Evolutionary conservation across 768 basidiomycete species (phyloP), one percentile per base, ranked within the genome.

Genomic region (Polyporus arcularius): DNA sequence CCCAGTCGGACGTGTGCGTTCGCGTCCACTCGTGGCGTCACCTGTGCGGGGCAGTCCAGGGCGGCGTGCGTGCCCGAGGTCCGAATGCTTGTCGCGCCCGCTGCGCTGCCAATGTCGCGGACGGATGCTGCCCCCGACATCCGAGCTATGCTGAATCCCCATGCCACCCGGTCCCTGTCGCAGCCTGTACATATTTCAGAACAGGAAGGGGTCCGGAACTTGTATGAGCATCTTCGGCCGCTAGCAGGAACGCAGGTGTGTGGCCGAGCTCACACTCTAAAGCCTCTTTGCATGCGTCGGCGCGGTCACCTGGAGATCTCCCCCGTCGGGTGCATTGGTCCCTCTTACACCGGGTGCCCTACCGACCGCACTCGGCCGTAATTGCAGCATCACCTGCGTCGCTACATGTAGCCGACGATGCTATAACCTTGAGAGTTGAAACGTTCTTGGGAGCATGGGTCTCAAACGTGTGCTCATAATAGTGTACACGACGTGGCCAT

Each of bases 401-500:
- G 9, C 15, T 31, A 16, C 14, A 38, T 43, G 41, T 11, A 16
- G n/a, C 28, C 52, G 53, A 60, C 58, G 46, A 54, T 53, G 47
- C 38, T 53, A 48, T 28, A 30, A 48, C 9, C 11, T 48, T 48
- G 26, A 48, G 30, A 48, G 26, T 48, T 48, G 26, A 31, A 48
- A 48, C 46, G 21, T 48, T 48, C 26, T 12, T 48, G 21, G 46
- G 46, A 26, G 21, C n/a, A 9, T 10, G 4, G 30, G 59, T 5
- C 41, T 55, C 46, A 53, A 60, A 60, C 59, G 59, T 60, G 59
- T 60, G 43, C 46, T 9, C 38, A 10, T 11, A 14, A 38, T 30
- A 26, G 10, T 7, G 46, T 6, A 6, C 21, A 47, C 46, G 46
- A 48, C 45, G 42, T 46, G 45, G 45, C 45, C 45, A 26, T 38